Evolutionary conservation across 768 basidiomycete genomes (phyloP), one percentile per base, ranked within the genome.

Genomic region (Gymnopilus dilepis): DNA sequence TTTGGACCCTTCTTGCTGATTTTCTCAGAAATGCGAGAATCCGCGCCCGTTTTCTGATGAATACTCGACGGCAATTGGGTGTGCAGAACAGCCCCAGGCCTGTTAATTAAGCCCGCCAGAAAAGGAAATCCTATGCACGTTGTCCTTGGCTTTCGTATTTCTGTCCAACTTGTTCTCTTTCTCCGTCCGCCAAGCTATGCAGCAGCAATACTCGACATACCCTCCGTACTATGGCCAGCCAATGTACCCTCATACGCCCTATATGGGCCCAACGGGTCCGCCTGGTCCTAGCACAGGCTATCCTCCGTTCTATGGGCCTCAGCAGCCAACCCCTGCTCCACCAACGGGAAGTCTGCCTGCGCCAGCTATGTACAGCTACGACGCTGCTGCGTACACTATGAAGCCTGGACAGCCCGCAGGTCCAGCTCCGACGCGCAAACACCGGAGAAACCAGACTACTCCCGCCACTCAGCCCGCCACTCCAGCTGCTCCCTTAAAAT

Each of bases 211-310:
- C 4, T 82, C 78, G 47, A 67, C 69, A 43, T 76, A 66, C 45
- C 84, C 83, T 71, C 70, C 77, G 24, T 80, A 81, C 73, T 83
- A 82, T 64, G 73, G 73, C 19, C 81, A 82, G 47, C 78, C 79
- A 11, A 70, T 74, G 24, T 82, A 84, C 21, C 79, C 76, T 24
- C 77, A 78, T 48, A 74, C 72, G 13, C 71, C 79, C 24, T 75
- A 77, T 61, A 73, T 73, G 66, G 73, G 71, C 33, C 65, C 76
- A 50, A 67, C 54, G 41, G 38, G 56, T 58, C 61, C 59, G 37
- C 66, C 63, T 22, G 64, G 64, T n/a, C 72, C 69, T 21, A 56
- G 70, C 69, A 76, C 76, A 64, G 78, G 78, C 28, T 79, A 81
- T 63, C 75, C 75, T 24, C 71, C 74, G 1, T 76, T 72, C 61